A percentile compares a stretch with the other conserved stretches of the same genome.
Evolutionary conservation across 2,329 filamentous ascomycete species (phyloP).

Genomic region (Furcasterigmium furcatum): DNA sequence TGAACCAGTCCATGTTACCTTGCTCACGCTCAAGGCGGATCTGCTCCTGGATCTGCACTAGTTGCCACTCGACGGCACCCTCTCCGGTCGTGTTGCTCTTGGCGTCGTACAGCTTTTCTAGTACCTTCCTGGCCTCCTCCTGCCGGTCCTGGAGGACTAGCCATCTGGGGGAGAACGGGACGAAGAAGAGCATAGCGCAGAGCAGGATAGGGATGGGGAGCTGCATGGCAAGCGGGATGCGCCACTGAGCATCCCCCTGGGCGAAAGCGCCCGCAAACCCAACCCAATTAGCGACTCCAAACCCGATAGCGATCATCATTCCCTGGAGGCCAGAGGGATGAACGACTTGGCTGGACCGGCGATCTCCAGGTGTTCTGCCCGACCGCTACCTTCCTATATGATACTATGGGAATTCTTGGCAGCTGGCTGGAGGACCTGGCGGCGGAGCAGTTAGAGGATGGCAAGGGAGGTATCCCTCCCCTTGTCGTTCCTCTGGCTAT

Average conservation of each 20-base stretch:
- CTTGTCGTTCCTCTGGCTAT: too few species aligned
- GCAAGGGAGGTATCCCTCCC: too few species aligned
- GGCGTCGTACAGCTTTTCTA: slow-evolving; percentile 14
- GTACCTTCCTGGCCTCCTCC: slow-evolving; percentile 13
- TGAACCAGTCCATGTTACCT: slow-evolving; percentile 13
- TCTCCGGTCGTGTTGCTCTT: slow-evolving; percentile 12
- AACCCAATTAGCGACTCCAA: slow-evolving; percentile 26
- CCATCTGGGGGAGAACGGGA: slow-evolving; percentile 22
- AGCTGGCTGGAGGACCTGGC: slow-evolving; percentile 46
- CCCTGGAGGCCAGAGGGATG: slow-evolving; percentile 17
- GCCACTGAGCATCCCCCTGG: slow-evolving; percentile 21
- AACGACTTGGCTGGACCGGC: slow-evolving; percentile 16
- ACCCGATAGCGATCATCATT: slow-evolving; percentile 19
- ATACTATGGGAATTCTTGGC: slow-evolving; percentile 42
- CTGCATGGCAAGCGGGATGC: slow-evolving; percentile 19
- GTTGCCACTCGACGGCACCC: slow-evolving; percentile 18
- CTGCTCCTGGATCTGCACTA: slow-evolving; percentile 23
- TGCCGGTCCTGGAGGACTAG: slow-evolving; percentile 7
- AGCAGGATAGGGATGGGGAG: slow-evolving; percentile 16
- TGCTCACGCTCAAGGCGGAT: slow-evolving; percentile 20
- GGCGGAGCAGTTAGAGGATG: slow-evolving; percentile 25
- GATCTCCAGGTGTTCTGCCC: slow-evolving; percentile 45
- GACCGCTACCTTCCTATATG: slow-evolving; percentile 49
- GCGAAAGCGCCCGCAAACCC: slow-evolving; percentile 29
- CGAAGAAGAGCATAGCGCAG: slow-evolving; percentile 12